Percentiles rank a stretch among this genome's conserved stretches.
phyloP scores from a whole-genome alignment of 805 yeast species.

The Kuraishia borneana region DNA sequence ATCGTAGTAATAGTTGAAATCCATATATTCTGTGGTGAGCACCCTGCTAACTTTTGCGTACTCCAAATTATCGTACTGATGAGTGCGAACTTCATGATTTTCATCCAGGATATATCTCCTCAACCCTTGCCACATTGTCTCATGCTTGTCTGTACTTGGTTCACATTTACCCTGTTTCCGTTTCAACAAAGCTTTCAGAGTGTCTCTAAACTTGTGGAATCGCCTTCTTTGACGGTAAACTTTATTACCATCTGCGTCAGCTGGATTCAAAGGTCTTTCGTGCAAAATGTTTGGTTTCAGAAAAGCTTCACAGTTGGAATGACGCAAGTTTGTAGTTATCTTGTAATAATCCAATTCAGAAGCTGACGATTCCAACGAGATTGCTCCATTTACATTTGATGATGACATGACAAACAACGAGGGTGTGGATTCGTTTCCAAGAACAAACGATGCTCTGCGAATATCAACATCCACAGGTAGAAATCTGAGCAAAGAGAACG shows the following conservation, averaged over 20 bases:
- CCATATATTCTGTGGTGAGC: conserved; percentile 44
- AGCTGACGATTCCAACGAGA: conserved; percentile 44
- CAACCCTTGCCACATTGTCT: conserved; percentile 61
- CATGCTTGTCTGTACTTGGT: neutral
- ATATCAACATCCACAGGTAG: conserved; percentile 57
- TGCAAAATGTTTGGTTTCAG: conserved; percentile 63
- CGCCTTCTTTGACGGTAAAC: neutral
- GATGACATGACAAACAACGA: conserved; percentile 57
- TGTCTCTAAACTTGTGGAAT: conserved; percentile 4
- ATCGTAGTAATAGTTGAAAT: conserved; percentile 59
- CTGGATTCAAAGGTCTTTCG: conserved; percentile 15
- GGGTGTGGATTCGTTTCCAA: conserved; percentile 76
- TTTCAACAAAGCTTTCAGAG: neutral
- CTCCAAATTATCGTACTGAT: conserved; percentile 39
- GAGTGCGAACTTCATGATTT: conserved; percentile 21
- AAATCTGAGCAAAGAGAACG: conserved; percentile 16
- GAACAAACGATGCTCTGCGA: conserved; percentile 57
- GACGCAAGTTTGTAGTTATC: conserved; percentile 27
- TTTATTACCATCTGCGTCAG: neutral
- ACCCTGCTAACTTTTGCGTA: conserved; percentile 75
- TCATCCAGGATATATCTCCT: conserved; percentile 45
- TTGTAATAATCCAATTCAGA: conserved; percentile 45
- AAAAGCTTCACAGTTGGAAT: conserved; percentile 44
- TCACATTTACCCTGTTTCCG: neutral
- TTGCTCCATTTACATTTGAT: conserved; percentile 36